Base-by-base conservation (phyloP, 441 rosid species). In the Euphorbia schlechtendalii region DNA sequence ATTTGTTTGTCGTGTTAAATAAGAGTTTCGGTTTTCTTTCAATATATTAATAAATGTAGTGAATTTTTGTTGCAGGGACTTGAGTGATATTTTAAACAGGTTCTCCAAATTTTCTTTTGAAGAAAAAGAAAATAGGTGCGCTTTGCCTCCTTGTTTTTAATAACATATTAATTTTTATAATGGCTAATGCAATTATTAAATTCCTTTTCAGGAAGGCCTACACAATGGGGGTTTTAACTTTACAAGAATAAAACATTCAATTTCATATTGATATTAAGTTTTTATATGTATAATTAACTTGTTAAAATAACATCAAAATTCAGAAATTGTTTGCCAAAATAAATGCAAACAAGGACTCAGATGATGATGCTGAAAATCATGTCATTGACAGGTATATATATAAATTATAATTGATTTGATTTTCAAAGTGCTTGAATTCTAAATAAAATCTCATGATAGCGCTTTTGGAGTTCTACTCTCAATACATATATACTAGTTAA, bases 91-190 rank as follows among this genome's bases (percentile, higher is more conserved):
- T 43, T 3, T 78, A 17, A 64, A 75, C 49, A 67, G 18, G 40
- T n/a, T 75, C 4, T 32, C 71, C 2, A 59, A 3, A 0, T 8
- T 73, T 0, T 10, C 73, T 8, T 1, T 57, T 5, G 65, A 72
- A 36, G 75, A 64, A 0, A 40, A 67, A 5, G 73, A 78, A 65
- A 55, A 68, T 46, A 75, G 82, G 77, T 78, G 7, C 2, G 2
- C 2, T 5, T 10, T 55, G 13, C 18, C 24, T 17, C n/a, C 5
- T 30, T 5, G 5, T 5, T 4, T n/a, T n/a, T n/a, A n/a, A n/a
- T n/a, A n/a, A n/a, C n/a, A n/a, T n/a, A n/a, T n/a, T n/a, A n/a
- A n/a, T n/a, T n/a, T n/a, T n/a, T n/a, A n/a, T n/a, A n/a, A n/a
- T n/a, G n/a, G n/a, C n/a, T n/a, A n/a, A n/a, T n/a, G n/a, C n/a